phyloP scores from a whole-genome alignment of 192 early-diverging fungal species.

The Diversispora epigaea region DNA sequence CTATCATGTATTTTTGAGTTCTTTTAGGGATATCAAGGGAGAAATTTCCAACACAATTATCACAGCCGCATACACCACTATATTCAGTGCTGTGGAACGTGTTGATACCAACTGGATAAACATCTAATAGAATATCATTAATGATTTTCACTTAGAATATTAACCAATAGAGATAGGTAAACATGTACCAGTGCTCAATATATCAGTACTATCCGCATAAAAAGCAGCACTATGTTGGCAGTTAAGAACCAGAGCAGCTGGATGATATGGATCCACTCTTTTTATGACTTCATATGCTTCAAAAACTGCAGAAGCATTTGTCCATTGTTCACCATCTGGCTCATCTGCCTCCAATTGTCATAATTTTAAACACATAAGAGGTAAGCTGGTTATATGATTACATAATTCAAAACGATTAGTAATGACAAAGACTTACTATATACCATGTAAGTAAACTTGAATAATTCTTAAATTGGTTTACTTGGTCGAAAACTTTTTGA shows the following conservation, averaged over 20 bases:
- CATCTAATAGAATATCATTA: slow-evolving; percentile 7
- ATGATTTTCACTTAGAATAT: background rate
- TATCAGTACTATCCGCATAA: slow-evolving; percentile 23
- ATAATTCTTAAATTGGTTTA: slow-evolving; percentile 26
- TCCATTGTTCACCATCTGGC: slow-evolving; percentile 21
- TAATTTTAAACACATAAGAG: background rate
- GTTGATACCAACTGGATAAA: slow-evolving; percentile 33
- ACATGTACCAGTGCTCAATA: slow-evolving; percentile 15
- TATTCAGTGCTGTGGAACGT: background rate
- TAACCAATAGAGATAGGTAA: background rate
- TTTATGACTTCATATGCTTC: slow-evolving; percentile 26
- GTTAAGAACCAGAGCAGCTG: slow-evolving; percentile 33
- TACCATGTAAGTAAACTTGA: slow-evolving; percentile 33
- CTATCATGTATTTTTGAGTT: slow-evolving; percentile 16
- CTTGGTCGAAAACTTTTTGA: slow-evolving; percentile 11
- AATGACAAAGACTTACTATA: slow-evolving; percentile 9
- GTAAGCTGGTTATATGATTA: too few relatives aligned
- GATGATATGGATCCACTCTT: slow-evolving; percentile 33
- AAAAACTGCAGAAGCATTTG: background rate
- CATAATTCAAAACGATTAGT: too few relatives aligned
- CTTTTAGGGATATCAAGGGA: slow-evolving; percentile 29
- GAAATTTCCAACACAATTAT: slow-evolving; percentile 25
- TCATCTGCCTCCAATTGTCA: slow-evolving; percentile 24
- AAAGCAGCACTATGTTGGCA: slow-evolving; percentile 1
- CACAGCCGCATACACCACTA: slow-evolving; percentile 32